These are phyloP conservation scores for Calonectria leucothoes DNA, from an alignment of 2,329 filamentous ascomycete species.

Conservation along the genomic window DNA sequence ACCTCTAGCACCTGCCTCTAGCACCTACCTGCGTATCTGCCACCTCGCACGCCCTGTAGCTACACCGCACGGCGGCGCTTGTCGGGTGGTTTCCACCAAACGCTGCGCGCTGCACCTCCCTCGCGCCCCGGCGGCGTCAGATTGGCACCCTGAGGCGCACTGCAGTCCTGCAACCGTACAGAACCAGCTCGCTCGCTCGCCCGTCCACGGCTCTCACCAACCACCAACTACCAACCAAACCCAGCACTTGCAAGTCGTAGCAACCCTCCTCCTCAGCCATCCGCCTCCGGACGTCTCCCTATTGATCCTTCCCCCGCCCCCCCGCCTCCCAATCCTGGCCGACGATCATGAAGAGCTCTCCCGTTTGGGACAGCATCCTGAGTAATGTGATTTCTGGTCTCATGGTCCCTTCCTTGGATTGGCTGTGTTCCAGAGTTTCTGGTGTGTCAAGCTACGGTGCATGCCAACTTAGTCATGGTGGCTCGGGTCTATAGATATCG, in stretches of 20 bases:
- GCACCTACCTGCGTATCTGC: too few species aligned
- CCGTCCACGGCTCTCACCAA: background rate
- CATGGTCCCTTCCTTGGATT: background rate
- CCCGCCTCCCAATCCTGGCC: conserved; percentile 8
- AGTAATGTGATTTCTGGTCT: conserved; percentile 24
- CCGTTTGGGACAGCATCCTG: conserved; percentile 24
- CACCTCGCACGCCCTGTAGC: conserved; percentile 1
- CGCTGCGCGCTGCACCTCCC: background rate
- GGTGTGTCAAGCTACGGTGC: background rate
- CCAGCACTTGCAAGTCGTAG: background rate
- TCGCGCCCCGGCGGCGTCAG: background rate
- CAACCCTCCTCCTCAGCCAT: background rate
- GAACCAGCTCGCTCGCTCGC: background rate
- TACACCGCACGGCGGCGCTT: background rate
- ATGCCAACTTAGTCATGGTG: background rate
- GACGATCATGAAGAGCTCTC: conserved; percentile 26
- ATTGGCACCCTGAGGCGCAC: background rate
- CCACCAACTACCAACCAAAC: background rate
- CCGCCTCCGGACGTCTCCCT: background rate
- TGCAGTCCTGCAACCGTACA: background rate
- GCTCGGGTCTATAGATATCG: background rate
- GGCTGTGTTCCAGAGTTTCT: background rate
- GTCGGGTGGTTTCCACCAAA: background rate
- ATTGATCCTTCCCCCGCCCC: conserved; percentile 9
- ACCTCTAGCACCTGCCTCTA: too few species aligned